These are phyloP conservation scores for Dendrobium huoshanense DNA, from an alignment of 106 monocot species.

Conservation along the genomic window DNA sequence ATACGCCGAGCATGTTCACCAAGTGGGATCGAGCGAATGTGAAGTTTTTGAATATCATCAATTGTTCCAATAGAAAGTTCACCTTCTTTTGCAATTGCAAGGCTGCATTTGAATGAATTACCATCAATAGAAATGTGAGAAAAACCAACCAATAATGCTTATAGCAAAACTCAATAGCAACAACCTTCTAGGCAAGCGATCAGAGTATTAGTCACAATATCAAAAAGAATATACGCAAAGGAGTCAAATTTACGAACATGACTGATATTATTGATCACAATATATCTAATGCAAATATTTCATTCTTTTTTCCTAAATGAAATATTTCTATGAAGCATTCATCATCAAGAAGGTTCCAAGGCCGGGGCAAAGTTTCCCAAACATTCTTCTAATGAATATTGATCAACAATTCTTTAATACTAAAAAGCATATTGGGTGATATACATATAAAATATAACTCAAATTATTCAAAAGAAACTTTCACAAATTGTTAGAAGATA, in stretches of 20 bases:
- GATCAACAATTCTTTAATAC: not conserved
- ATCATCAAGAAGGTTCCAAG: not conserved
- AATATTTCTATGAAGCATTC: not conserved
- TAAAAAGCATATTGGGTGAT: not conserved
- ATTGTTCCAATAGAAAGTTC: conserved; percentile 98
- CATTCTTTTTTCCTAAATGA: not conserved
- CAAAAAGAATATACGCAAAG: not conserved
- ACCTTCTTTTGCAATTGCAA: conserved; percentile 98
- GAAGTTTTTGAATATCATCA: conserved; percentile 98
- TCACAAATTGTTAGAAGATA: not conserved
- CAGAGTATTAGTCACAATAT: not conserved
- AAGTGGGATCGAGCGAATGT: conserved; percentile 82
- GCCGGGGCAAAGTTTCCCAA: too few relatives aligned
- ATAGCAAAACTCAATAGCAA: not conserved
- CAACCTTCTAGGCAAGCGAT: not conserved
- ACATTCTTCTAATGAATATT: not conserved
- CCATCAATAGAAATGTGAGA: not conserved
- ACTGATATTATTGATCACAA: not conserved
- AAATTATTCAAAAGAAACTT: not conserved
- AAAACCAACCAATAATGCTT: not conserved
- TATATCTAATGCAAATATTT: not conserved
- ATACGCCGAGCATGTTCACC: conserved; percentile 96
- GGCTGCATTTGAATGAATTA: conserved; percentile 32
- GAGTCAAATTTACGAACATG: too few relatives aligned
- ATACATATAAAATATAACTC: not conserved